Evolutionary conservation across 371 early-diverging fungal genomes (phyloP).

Genomic region (Actinomucor elegans): DNA sequence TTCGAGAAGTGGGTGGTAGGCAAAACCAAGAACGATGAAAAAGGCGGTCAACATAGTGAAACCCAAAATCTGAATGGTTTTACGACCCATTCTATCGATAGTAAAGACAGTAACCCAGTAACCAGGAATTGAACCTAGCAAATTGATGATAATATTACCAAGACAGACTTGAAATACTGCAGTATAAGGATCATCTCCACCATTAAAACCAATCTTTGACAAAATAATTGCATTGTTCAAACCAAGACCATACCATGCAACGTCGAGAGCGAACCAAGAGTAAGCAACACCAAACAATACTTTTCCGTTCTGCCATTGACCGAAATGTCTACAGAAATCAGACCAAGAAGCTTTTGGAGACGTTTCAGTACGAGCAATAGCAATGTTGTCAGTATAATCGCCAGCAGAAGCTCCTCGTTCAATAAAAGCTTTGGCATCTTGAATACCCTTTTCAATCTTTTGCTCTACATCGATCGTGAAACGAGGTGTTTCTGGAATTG

Average conservation of each 20-base stretch:
- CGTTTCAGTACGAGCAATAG: slow-evolving; percentile 17
- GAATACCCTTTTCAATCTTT: slow-evolving; percentile 60
- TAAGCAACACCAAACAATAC: slow-evolving; percentile 61
- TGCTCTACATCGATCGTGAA: slow-evolving; percentile 75
- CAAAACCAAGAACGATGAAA: slow-evolving; percentile 48
- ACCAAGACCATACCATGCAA: slow-evolving; percentile 86
- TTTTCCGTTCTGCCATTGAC: slow-evolving; percentile 55
- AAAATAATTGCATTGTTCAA: slow-evolving; percentile 77
- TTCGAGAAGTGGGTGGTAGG: slow-evolving; percentile 47
- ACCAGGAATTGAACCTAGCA: slow-evolving; percentile 86
- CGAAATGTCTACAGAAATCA: slow-evolving; percentile 63
- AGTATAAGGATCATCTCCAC: slow-evolving; percentile 52
- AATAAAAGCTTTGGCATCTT: slow-evolving; percentile 52
- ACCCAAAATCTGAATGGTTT: slow-evolving; percentile 79
- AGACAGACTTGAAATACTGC: slow-evolving; percentile 58
- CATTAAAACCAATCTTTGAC: slow-evolving; percentile 63
- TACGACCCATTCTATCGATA: slow-evolving; percentile 84
- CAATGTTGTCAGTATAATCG: slow-evolving; percentile 32
- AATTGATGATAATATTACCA: slow-evolving; percentile 78
- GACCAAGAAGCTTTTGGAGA: slow-evolving; percentile 47
- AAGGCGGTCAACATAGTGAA: slow-evolving; percentile 50
- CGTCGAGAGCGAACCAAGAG: slow-evolving; percentile 80
- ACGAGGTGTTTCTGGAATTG: slow-evolving; percentile 86
- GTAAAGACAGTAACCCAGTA: slow-evolving; percentile 82
- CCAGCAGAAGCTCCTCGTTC: slow-evolving; percentile 33